Conservation (phyloP, 23 red algal genomes). For the Gracilaria gracilis region DNA sequence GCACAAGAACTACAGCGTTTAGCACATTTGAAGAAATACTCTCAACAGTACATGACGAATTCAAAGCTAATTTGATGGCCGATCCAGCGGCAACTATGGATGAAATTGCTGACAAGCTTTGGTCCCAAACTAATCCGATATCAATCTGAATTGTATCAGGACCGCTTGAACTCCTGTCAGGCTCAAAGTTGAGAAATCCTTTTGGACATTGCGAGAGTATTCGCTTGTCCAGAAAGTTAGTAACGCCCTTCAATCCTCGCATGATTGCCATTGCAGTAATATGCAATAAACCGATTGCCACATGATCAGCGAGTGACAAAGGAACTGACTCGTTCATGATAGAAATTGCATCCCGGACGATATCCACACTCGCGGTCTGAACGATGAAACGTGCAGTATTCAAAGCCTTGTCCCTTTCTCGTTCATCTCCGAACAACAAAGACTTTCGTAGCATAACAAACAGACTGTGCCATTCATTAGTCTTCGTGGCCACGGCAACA, state of each 20-base stretch:
- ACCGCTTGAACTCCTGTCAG: background rate
- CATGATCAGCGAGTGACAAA: slow-evolving; percentile 18
- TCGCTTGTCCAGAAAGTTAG: slow-evolving; percentile 35
- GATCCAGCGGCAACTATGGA: slow-evolving; percentile 49
- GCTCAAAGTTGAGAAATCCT: slow-evolving; percentile 21
- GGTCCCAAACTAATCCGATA: slow-evolving; percentile 57
- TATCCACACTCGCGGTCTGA: background rate
- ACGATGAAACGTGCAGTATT: slow-evolving; percentile 31
- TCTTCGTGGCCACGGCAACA: slow-evolving; percentile 31
- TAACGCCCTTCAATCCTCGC: slow-evolving; percentile 7
- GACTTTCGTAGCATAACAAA: slow-evolving; percentile 56
- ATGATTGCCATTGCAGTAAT: slow-evolving; percentile 41
- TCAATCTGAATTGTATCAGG: slow-evolving; percentile 36
- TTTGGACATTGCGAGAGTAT: slow-evolving; percentile 36
- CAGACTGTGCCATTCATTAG: slow-evolving; percentile 29
- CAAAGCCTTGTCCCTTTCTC: slow-evolving; percentile 33
- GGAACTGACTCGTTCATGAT: slow-evolving; percentile 48
- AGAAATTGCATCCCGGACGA: slow-evolving; percentile 18
- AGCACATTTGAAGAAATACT: slow-evolving; percentile 48
- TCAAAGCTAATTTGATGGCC: slow-evolving; percentile 41
- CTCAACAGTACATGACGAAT: slow-evolving; percentile 13
- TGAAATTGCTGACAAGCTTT: slow-evolving; percentile 43
- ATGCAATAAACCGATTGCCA: slow-evolving; percentile 46
- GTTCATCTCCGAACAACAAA: slow-evolving; percentile 33
- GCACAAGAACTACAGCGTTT: slow-evolving; percentile 55